Evolutionary conservation across 2,329 filamentous ascomycete genomes (phyloP), one percentile per base, ranked within the genome.

Genomic region (Colletotrichum cereale): DNA sequence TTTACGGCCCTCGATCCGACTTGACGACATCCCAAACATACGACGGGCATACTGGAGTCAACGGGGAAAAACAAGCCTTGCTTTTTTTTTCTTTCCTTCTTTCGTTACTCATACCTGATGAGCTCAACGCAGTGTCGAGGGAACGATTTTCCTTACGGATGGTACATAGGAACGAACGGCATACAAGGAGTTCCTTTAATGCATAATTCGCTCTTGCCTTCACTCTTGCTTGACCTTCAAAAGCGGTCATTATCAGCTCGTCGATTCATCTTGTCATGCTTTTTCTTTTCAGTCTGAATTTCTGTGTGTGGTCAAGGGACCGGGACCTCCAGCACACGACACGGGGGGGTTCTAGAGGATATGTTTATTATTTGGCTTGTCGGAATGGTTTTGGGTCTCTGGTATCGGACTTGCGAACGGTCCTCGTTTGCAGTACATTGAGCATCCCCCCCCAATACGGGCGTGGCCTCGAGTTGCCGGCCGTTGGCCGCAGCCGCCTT

Each of bases 171-270:
- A 72, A 62, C 62, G 69, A 60, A 73, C 57, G 47, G 72, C 68
- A 72, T 70, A 67, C 60, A 53, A 58, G 66, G 71, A 61, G 71
- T 66, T 67, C 73, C 72, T 70, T 66, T 74, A 74, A 74, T 74
- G 73, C 73, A 73, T 74, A 74, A 74, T 74, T 66, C 63, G 62
- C 58, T 69, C 67, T 55, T 52, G 36, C 38, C 55, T 57, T 65
- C 53, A 66, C 55, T 70, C 48, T 66, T 56, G 48, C 55, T 68
- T 52, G 48, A 44, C 48, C 42, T 48, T 61, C 63, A 75, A 67
- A 62, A 73, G 73, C 70, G 52, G 40, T 53, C 61, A 66, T 60
- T 62, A 58, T 36, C 58, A 47, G 63, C 53, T 40, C 34, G 44
- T 74, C 52, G 50, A 72, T 24, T 57, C 34, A 53, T 62, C 50